Evolutionary conservation across 2,329 filamentous ascomycete genomes (phyloP), one percentile per base, ranked within the genome.

Genomic region (Setomelanomma holmii): DNA sequence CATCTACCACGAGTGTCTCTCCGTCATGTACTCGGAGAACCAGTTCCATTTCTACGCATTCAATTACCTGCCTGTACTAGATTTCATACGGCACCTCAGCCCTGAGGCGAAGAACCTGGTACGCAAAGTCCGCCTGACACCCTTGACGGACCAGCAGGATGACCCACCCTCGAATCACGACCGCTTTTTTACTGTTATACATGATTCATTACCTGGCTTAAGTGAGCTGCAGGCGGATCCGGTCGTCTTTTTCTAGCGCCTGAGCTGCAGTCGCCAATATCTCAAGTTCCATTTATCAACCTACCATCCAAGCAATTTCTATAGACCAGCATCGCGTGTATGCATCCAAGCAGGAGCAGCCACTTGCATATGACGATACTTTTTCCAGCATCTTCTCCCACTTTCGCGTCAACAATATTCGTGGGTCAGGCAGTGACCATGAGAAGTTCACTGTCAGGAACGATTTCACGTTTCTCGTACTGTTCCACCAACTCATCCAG

Each of bases 31-130:
- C 49, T 74, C 71, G 11, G 73, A 76, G 51, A 75, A 75, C 34
- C 56, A 69, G 11, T 75, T 76, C 46, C 71, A 75, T 51, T 76
- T 76, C 53, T 69, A 75, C 57, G 70, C 66, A 12, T 73, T 74
- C 61, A 74, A 72, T 49, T 76, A 75, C 60, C 53, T 73, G 35
- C 73, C 73, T 41, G 72, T 75, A 23, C 51, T 76, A 49, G 73
- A 75, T 44, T 76, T 75, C 52, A 72, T 76, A 56, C 64, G 73
- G 36, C 67, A 72, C 45, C 54, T 76, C 33, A 73, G 71, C 43
- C 72, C 72, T 19, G 71, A 75, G 41, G 72, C 73, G 14, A 73
- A 73, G 56, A 70, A 61, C 38, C 56, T 72, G 54, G 68, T 76
- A 24, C 67, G 72, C 47, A 72, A 75, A 55, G 66, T 74, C 45